Evolutionary conservation across 2,329 filamentous ascomycete genomes (phyloP), one percentile per base, ranked within the genome.

Genomic region (Fusarium chlamydosporum): DNA sequence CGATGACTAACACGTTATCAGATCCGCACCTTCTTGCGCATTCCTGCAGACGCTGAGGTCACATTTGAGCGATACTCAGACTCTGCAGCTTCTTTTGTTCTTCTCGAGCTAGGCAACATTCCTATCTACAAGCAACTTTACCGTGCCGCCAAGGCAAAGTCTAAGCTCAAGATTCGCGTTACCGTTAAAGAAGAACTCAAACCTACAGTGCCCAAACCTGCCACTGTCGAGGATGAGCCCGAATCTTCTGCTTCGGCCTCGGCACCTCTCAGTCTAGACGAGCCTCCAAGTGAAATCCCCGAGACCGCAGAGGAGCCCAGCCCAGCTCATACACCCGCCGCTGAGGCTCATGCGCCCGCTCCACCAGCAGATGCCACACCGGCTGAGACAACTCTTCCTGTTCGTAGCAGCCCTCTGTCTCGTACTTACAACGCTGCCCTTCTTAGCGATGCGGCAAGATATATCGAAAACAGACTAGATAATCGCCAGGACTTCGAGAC

Each of bases 51-150:
- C 11, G 53, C 61, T 51, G 74, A 47, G 85, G 88, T 75, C 77
- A 80, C 89, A 74, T 90, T 98, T 75, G 94, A 98, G 83, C 93
- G 96, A 72, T 99, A 94, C 82, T 98, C 96, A 70, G 96, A 99
- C 81, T 97, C 94, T 70, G 92, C 93, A 70, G 91, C 86, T 45
- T 84, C 89, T 69, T 98, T 92, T 80, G 88, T 98, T 70, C 85
- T 87, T 43, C 90, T 99, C 63, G 91, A 97, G 78, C 84, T 89
- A 66, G 84, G 85, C 77, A 96, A 97, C 76, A 82, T 87, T 10
- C 85, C 92, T 45, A 92, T 97, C 75, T 99, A 97, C 86, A 98
- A 97, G 85, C 96, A 97, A 78, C 90, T 99, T 41, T 95, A 96
- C 79, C 91, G 96, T 75, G 96, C 96, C 71, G 96, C 96, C 69